phyloP scores from a whole-genome alignment of 2,329 filamentous ascomycete species.

The Paraconiothyrium brasiliense region DNA sequence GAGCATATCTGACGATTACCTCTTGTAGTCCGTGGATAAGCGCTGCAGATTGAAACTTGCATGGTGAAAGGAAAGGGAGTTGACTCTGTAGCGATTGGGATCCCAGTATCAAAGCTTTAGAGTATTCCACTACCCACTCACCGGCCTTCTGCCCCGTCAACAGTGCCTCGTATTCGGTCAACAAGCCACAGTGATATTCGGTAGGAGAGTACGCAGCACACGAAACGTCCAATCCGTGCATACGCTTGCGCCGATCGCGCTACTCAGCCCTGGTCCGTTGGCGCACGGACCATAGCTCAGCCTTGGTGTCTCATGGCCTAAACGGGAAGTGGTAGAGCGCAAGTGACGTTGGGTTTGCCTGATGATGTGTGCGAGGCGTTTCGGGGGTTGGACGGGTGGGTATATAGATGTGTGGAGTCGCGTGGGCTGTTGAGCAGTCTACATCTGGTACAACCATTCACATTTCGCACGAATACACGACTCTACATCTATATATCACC shows the following conservation, averaged over 20 bases:
- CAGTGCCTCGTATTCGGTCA: constrained; percentile 2
- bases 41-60: no score
- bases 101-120: background rate
- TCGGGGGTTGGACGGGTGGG: background rate
- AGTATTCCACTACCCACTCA: background rate
- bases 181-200: background rate
- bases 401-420: background rate
- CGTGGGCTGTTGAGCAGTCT: background rate
- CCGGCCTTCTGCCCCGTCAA: constrained; percentile 4
- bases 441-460: background rate
- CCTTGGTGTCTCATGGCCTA: constrained; percentile 1
- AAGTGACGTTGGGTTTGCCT: constrained; percentile 9
- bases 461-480: no score
- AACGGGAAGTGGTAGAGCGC: constrained; percentile 6
- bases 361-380: constrained; percentile 7
- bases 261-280: constrained; percentile 3
- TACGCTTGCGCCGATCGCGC: background rate
- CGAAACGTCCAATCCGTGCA: background rate
- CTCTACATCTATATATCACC: background rate
- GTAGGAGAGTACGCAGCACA: background rate
- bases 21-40: no score
- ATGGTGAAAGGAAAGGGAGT: background rate
- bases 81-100: background rate
- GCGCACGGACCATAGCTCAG: constrained; percentile 7
- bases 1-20: no score